phyloP scores from a whole-genome alignment of 2,329 filamentous ascomycete genomes.

The Tolypocladium tropicale region DNA sequence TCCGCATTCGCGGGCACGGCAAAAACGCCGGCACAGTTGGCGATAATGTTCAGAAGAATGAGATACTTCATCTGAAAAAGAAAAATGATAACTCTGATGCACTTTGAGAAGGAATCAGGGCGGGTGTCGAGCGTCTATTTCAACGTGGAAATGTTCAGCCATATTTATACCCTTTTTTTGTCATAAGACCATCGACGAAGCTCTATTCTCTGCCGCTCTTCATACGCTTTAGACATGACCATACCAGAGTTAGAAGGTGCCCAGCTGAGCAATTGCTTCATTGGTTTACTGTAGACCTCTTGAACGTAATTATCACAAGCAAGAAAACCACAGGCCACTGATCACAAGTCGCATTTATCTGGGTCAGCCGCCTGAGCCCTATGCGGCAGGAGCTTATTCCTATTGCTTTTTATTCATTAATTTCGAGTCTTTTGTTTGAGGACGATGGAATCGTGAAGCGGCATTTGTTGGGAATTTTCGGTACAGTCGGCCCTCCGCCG shows the following conservation, averaged over 20 bases:
- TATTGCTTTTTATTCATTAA: not conserved
- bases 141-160: not conserved
- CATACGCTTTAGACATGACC: not conserved
- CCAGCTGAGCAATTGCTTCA: not conserved
- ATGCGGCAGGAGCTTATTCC: not conserved
- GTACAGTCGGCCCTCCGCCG: not conserved
- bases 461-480: not conserved
- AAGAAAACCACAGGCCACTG: not conserved
- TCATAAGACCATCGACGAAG: too few species aligned
- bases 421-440: not conserved
- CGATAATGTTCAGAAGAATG: not conserved
- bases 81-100: rapidly evolving
- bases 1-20: not conserved
- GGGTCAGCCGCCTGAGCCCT: not conserved
- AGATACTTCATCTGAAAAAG: not conserved
- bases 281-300: not conserved
- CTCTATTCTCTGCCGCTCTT: not conserved
- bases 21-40: not conserved
- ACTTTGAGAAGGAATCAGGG: not conserved
- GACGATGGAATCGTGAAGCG: not conserved
- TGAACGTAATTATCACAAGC: too few species aligned
- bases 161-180: not conserved
- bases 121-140: not conserved
- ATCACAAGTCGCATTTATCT: not conserved
- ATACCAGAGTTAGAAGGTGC: not conserved